A percentile compares a stretch with the other conserved stretches of the same genome.
Evolutionary conservation across 139 green algal genomes (phyloP).

Genomic region (Chlorella sorokiniana): DNA sequence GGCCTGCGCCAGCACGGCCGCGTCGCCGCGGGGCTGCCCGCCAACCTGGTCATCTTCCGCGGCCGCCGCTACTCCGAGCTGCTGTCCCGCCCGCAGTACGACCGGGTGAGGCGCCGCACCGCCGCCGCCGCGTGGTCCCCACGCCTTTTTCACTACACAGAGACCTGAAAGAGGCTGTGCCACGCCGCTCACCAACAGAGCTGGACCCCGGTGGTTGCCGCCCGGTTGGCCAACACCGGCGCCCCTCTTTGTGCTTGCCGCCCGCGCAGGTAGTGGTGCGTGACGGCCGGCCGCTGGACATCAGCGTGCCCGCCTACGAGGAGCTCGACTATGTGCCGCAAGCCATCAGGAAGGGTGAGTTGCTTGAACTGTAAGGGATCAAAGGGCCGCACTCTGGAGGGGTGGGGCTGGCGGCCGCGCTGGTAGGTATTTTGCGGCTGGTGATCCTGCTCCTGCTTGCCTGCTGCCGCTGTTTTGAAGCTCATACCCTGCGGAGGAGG

Average conservation of each 20-base stretch:
- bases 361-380: background rate
- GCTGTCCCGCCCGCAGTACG: constrained; percentile 53
- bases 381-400: too few species aligned
- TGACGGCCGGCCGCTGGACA: constrained; percentile 32
- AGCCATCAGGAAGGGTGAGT: constrained; percentile 25
- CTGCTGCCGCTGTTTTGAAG: too few species aligned
- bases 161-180: too few species aligned
- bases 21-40: constrained; percentile 47
- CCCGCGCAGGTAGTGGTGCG: constrained; percentile 53
- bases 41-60: constrained; percentile 72
- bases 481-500: too few species aligned
- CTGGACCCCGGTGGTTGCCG: background rate
- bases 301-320: constrained; percentile 42
- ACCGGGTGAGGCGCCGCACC: constrained; percentile 5
- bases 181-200: too few species aligned
- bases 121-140: background rate
- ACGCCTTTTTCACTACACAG: too few species aligned
- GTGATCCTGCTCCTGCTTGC: too few species aligned
- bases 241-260: background rate
- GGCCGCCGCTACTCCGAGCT: constrained; percentile 68
- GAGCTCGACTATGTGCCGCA: constrained; percentile 53
- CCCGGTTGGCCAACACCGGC: background rate
- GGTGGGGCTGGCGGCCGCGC: too few species aligned
- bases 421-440: too few species aligned
- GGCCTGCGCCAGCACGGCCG: constrained; percentile 42